Conservation (phyloP, 768 basidiomycete genomes). For the Boletus vinaceobasis region DNA sequence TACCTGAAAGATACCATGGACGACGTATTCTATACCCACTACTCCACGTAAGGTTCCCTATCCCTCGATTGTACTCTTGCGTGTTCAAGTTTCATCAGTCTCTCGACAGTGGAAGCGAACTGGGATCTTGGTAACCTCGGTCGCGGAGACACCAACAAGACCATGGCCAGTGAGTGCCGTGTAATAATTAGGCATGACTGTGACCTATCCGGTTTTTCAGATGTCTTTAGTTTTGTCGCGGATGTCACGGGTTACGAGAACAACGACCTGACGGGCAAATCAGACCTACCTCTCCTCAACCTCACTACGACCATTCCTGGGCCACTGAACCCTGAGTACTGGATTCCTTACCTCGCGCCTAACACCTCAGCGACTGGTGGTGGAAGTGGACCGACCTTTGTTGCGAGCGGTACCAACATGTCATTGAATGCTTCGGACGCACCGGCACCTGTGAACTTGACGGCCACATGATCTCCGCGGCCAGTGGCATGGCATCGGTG, state of each 20-base stretch:
- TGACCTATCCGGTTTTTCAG: slow-evolving; percentile 19
- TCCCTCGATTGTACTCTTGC: not conserved
- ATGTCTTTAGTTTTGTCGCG: slow-evolving; percentile 38
- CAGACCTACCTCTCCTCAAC: slow-evolving; percentile 29
- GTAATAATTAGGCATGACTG: not conserved
- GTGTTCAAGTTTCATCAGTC: slow-evolving; percentile 12
- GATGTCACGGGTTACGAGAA: slow-evolving; percentile 41
- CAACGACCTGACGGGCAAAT: slow-evolving; percentile 27
- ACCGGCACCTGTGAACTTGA: slow-evolving; percentile 40
- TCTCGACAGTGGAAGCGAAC: slow-evolving; percentile 58
- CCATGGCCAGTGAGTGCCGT: slow-evolving; percentile 10
- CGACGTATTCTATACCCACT: slow-evolving; percentile 51
- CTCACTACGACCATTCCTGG: slow-evolving; percentile 31
- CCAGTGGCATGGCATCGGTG: not conserved
- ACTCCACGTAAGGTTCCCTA: slow-evolving; percentile 36
- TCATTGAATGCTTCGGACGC: slow-evolving; percentile 28
- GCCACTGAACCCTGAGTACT: slow-evolving; percentile 37
- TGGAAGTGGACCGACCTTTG: slow-evolving; percentile 38
- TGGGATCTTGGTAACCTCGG: slow-evolving; percentile 45
- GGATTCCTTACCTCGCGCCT: slow-evolving; percentile 42
- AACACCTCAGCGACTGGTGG: slow-evolving; percentile 34
- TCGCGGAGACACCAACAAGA: slow-evolving; percentile 50
- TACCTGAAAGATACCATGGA: slow-evolving; percentile 42
- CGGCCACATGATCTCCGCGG: slow-evolving; percentile 8
- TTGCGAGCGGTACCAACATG: slow-evolving; percentile 30